Evolutionary conservation across 1,284 basidiomycete species (phyloP).

Genomic region (Sparassis latifolia): DNA sequence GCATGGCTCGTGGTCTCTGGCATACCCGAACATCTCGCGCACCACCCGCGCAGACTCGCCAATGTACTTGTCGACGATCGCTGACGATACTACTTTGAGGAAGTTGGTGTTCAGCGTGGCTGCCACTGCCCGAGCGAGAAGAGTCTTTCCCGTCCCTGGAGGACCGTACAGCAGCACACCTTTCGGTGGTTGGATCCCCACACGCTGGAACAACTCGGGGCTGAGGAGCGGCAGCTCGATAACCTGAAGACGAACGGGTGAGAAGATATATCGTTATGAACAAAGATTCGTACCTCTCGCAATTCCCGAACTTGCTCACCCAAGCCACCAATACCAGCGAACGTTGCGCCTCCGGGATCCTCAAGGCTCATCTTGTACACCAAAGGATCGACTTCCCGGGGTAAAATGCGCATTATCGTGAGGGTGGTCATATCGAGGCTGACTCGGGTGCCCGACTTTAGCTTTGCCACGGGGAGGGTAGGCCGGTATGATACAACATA

Average conservation of each 20-base stretch:
- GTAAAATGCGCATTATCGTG: conserved; percentile 98
- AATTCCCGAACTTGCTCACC: conserved; percentile 95
- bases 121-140: conserved; percentile 93
- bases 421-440: conserved; percentile 99
- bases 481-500: conserved; percentile 99
- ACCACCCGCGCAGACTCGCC: conserved; percentile 95
- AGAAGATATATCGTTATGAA: neutral
- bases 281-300: conserved; percentile 60
- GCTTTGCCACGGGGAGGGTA: conserved; percentile 85
- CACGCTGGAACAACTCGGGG: conserved; percentile 91
- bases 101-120: conserved; percentile 96
- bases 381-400: conserved; percentile 95
- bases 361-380: conserved; percentile 99
- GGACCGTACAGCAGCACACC: conserved; percentile 92
- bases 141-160: conserved; percentile 93
- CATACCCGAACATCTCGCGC: conserved; percentile 98
- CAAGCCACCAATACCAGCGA: conserved; percentile 96
- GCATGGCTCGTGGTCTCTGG: conserved; percentile 94
- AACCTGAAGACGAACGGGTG: conserved; percentile 43
- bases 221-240: conserved; percentile 95
- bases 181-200: conserved; percentile 95
- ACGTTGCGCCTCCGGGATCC: conserved; percentile 92
- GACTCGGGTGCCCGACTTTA: conserved; percentile 93
- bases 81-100: conserved; percentile 98
- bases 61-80: conserved; percentile 99